Base-by-base conservation (phyloP, 2,329 filamentous ascomycete genomes). In the Nectriaceae sp. region DNA sequence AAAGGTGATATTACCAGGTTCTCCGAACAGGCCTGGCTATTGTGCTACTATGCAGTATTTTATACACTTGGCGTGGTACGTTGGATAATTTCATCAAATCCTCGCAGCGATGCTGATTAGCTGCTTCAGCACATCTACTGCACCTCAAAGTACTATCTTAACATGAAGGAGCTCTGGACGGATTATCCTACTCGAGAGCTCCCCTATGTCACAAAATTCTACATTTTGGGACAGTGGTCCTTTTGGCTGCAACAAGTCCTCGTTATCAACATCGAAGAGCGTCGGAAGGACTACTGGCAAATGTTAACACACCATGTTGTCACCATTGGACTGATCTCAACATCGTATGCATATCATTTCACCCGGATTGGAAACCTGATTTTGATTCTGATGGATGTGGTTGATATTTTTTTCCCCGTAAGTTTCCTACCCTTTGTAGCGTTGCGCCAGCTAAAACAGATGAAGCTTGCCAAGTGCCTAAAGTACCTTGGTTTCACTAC, bases 231-330 rank as follows among this genome's bases (percentile, higher is more conserved):
- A 13, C 92, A 97, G 69, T 88, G 92, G 71, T 86, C 88, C 19
- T 97, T 97, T 70, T 97, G 90, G 88, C 71, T 97, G 40, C 93
- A 97, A 73, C 92, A 96, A 72, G 88, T 97, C 56, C 76, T 97
- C 24, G 90, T 97, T 49, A 90, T 97, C 67, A 88, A 97, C 71
- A 91, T 97, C 51, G 94, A 99, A 71, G 89, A 95, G 72, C 84
- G 88, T 57, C 83, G 94, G 63, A 97, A 97, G 74, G 94, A 99
- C 63, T 88, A 97, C 71, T 88, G 84, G 75, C 92, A 97, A 71
- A 97, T 97, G 94, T 84, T 97, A 59, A 87, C 84, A n/a, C 94
- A 97, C 70, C 94, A 99, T 73, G 82, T 97, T 65, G 85, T 97
- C 66, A 99, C 94, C 19, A 89, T 86, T 63, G 75, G 78, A 4